Evolutionary conservation across 345 rosid genomes (phyloP).

Genomic region (Citrus sp.): DNA sequence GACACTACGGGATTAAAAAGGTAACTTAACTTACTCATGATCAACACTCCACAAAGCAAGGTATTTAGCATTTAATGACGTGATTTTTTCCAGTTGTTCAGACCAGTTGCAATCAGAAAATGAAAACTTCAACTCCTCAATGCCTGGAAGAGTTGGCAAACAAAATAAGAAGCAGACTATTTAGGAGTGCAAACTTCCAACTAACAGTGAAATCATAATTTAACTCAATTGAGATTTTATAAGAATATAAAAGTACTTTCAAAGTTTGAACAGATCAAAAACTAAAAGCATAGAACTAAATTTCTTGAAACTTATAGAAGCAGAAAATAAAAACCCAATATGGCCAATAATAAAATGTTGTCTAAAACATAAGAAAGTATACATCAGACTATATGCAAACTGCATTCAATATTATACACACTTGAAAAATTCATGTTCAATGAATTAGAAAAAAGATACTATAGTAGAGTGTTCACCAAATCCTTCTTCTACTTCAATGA

Average conservation of each 20-base stretch:
- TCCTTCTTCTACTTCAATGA: neutral
- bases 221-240: neutral
- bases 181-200: conserved; percentile 12
- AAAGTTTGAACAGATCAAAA: neutral
- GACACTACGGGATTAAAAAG: neutral
- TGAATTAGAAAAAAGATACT: neutral
- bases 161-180: neutral
- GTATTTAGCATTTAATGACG: conserved; percentile 62
- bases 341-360: neutral
- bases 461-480: neutral
- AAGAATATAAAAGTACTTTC: neutral
- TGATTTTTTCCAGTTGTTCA: conserved; percentile 56
- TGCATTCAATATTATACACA: neutral
- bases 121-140: conserved; percentile 76
- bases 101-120: conserved; percentile 68
- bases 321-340: neutral
- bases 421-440: neutral
- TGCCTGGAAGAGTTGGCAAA: conserved; percentile 39
- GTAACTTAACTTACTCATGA: conserved; percentile 48
- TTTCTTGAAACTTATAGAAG: neutral
- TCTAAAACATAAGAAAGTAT: too few species aligned
- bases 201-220: conserved; percentile 10
- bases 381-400: neutral
- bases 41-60: conserved; percentile 48
- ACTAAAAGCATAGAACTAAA: neutral